Percentiles rank a stretch among this genome's conserved stretches.
Conservation (phyloP, 106 monocot species). For the Dioscorea zingiberensis region DNA sequence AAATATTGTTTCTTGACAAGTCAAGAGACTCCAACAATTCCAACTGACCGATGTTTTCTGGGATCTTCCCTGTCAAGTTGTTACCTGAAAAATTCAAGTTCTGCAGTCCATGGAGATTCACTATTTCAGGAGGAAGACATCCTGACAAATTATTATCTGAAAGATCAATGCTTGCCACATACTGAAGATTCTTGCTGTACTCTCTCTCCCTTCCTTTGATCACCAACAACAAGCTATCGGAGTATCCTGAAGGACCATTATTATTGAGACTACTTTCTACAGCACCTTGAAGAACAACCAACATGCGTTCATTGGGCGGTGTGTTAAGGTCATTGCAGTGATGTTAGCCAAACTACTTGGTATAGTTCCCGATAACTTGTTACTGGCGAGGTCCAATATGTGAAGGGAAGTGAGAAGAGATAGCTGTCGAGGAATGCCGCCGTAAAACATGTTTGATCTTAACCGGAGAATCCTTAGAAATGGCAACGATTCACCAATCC, state of each 20-base stretch:
- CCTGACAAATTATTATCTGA: background rate
- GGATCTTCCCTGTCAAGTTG: background rate
- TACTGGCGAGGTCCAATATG: background rate
- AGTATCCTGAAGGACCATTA: background rate
- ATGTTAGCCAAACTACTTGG: background rate
- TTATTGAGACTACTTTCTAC: background rate
- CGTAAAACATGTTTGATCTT: constrained; percentile 1
- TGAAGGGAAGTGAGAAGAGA: constrained; percentile 1
- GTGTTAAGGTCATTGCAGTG: background rate
- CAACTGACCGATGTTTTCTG: background rate
- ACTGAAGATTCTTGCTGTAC: background rate
- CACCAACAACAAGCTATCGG: background rate
- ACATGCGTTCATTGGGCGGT: background rate
- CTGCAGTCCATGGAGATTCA: background rate
- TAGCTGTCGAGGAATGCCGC: background rate
- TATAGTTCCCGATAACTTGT: background rate
- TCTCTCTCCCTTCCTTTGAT: background rate
- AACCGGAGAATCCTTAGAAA: background rate
- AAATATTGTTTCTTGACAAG: background rate
- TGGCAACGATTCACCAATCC: background rate
- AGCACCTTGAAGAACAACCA: background rate
- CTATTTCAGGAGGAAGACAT: background rate
- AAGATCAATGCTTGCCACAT: background rate
- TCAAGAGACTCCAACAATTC: background rate
- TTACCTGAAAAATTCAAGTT: background rate